Base-by-base conservation (phyloP, 352 stramenopile species). In the Hyaloperonospora brassicae region DNA sequence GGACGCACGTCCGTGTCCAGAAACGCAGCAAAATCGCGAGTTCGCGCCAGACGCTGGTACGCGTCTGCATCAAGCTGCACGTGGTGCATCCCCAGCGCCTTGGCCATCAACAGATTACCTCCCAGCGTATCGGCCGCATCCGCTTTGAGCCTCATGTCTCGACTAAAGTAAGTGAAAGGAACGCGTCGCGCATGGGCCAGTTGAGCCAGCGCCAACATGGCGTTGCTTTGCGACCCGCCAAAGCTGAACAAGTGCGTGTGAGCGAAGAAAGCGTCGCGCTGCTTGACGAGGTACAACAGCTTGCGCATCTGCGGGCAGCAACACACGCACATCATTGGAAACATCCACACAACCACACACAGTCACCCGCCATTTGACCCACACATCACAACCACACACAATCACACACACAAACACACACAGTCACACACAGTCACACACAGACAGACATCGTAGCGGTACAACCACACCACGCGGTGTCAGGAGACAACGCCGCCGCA, bases 81-180 rank as follows among this genome's bases (percentile, higher is more conserved):
- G 54, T 91, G 79, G 6, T 56, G 63, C 84, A 94, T 94, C 0
- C 84, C 81, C 5, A 92, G 58, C 9, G 36, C 38, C 44, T 52
- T 61, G 5, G 81, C 75, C 5, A 64, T 21, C 1, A 56, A 50
- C 7, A 91, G 43, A 43, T 94, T 94, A 7, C 70, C 66, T 23
- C 64, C 25, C 12, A 61, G 3, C 7, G 24, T 14, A 11, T 17
- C 31, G 10, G 30, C 3, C 5, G 47, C 40, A 36, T 69, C n/a
- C 13, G 66, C 12, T 23, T 58, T 50, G 0, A 64, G 27, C 5
- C 31, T 47, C 21, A 88, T 34, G 5, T 56, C 54, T 23, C 79
- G 75, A 59, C 73, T 87, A 40, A 92, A 91, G 51, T 94, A 94
- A n/a, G 78, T 89, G 64, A 94, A 94, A 12, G 84, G 81, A 22